Base-by-base conservation (phyloP, 1,284 basidiomycete genomes). In the Schizophyllum amplum region DNA sequence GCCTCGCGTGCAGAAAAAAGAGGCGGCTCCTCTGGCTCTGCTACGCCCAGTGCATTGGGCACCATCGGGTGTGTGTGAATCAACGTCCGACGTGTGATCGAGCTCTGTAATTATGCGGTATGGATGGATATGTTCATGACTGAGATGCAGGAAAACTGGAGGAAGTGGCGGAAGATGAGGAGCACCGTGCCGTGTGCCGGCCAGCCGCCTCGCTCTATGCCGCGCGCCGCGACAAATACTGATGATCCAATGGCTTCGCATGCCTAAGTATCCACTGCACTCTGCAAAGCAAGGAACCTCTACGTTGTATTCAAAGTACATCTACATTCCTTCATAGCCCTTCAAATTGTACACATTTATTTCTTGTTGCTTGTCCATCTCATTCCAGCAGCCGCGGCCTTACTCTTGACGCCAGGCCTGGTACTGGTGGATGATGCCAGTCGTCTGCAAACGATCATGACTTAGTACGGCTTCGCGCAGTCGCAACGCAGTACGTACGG, bases 351-450 rank as follows among this genome's bases (percentile, higher is more conserved):
- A 5, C 27, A 5, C 3, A 9, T 3, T 13, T 9, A 9, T 13
- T 42, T n/a, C n/a, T n/a, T n/a, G n/a, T n/a, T n/a, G n/a, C n/a
- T n/a, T n/a, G n/a, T n/a, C n/a, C 33, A 42, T 13, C 33, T 9
- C 33, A 17, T 17, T 13, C 13, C 33, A 4, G 33, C 33, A 13
- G 33, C 33, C 33, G 33, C 7, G 17, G 11, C 3, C 17, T 17
- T 42, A 42, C 33, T 42, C 33, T 17, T 42, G 11, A 78, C 83
- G 49, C 48, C 48, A 50, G 21, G 20, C 24, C 80, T 94, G 91
- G 76, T 94, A 97, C 74, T 90, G 94, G 75, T 96, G 89, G 71
- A 98, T 95, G 60, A 97, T 78, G 47, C 94, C 92, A 5, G 92
- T 92, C 1, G 94, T 97, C 90, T 93, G 65, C 5, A 20, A 2